Conservation (phyloP, 1,284 basidiomycete genomes). For the Cryptococcus jaspeensis region DNA sequence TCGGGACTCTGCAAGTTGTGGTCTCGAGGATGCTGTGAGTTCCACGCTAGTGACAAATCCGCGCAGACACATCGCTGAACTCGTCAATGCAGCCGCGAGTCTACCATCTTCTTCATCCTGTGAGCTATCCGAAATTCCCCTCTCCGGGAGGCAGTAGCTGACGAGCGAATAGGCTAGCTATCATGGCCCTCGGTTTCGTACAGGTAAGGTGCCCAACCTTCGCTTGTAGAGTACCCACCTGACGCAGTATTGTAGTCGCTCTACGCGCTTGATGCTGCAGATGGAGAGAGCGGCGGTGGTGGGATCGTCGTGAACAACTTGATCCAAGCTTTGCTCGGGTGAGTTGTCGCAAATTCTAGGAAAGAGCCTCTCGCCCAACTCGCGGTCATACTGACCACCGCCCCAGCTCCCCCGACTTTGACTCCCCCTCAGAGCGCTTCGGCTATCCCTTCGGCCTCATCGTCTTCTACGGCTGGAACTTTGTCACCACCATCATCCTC, state of each 20-base stretch:
- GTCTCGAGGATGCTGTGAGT: slow-evolving; percentile 63
- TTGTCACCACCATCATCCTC: slow-evolving; percentile 79
- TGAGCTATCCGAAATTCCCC: slow-evolving; percentile 47
- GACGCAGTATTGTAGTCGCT: slow-evolving; percentile 54
- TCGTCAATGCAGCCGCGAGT: slow-evolving; percentile 60
- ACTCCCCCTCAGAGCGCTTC: slow-evolving; percentile 56
- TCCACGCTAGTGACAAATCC: neutral
- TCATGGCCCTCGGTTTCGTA: slow-evolving; percentile 78
- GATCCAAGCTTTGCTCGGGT: slow-evolving; percentile 78
- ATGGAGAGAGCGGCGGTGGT: slow-evolving; percentile 66
- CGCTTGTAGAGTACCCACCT: neutral
- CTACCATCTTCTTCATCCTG: slow-evolving; percentile 84
- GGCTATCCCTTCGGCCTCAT: slow-evolving; percentile 64
- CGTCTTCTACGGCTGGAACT: slow-evolving; percentile 87
- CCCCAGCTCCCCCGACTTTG: slow-evolving; percentile 73
- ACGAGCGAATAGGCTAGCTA: slow-evolving; percentile 61
- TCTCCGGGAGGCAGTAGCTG: neutral
- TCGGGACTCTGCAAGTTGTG: slow-evolving; percentile 53
- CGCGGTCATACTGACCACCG: slow-evolving; percentile 4
- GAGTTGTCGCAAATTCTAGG: slow-evolving; percentile 25
- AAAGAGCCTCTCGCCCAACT: neutral
- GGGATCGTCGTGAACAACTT: slow-evolving; percentile 68
- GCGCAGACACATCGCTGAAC: slow-evolving; percentile 1
- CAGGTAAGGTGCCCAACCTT: slow-evolving; percentile 4
- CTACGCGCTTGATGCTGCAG: slow-evolving; percentile 86